Evolutionary conservation across 331 rosid species (phyloP).

Genomic region (Acacia pycnantha): DNA sequence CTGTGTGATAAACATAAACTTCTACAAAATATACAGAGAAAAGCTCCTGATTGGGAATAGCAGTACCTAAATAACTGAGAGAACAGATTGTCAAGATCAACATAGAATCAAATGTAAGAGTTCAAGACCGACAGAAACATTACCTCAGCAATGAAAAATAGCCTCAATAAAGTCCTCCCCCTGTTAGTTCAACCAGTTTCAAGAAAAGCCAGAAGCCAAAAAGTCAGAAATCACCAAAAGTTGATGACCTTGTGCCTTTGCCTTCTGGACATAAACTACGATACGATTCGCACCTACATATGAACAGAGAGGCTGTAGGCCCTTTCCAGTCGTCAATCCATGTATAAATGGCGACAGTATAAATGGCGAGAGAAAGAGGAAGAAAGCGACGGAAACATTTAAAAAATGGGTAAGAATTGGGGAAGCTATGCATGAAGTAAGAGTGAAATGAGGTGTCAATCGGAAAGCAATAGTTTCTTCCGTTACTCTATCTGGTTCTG

Average conservation of each 20-base stretch:
- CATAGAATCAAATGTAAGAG: conserved; percentile 23
- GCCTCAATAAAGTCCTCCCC: not conserved
- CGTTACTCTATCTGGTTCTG: not conserved
- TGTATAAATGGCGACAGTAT: not conserved
- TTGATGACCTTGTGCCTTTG: conserved; percentile 22
- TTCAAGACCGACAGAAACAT: conserved; percentile 11
- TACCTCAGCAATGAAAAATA: conserved; percentile 6
- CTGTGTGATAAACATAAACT: not conserved
- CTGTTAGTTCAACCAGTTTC: conserved; percentile 26
- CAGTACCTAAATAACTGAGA: not conserved
- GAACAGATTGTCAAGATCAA: not conserved
- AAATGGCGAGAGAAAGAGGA: not conserved
- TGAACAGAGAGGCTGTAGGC: not conserved
- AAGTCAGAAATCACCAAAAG: conserved; percentile 34
- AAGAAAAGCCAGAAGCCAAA: conserved; percentile 17
- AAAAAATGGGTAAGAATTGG: not conserved
- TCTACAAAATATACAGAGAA: not conserved
- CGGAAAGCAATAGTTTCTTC: conserved; percentile 12
- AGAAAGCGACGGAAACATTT: conserved; percentile 14
- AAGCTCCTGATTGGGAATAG: conserved; percentile 11
- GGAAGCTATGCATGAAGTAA: not conserved
- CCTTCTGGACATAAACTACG: not conserved
- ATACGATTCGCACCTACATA: conserved; percentile 2
- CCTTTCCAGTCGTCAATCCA: not conserved
- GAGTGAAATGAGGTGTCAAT: conserved; percentile 8